Conservation (phyloP, 352 stramenopile species). For the Pythium guiyangense region DNA sequence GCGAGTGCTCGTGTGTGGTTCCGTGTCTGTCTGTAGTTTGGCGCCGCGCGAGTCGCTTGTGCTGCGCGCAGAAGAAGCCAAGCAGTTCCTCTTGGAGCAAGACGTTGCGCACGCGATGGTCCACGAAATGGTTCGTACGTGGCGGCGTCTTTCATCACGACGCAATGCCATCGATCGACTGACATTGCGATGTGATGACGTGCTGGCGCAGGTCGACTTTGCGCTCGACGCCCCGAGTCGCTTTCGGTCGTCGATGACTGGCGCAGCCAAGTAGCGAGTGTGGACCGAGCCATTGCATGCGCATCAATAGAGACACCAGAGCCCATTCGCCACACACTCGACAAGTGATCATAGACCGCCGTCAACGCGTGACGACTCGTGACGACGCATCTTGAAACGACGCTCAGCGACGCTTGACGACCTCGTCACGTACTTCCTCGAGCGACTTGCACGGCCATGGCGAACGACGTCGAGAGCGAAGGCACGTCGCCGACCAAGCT, state of each 20-base stretch:
- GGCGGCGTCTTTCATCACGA: background rate
- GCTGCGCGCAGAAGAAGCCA: slow-evolving; percentile 48
- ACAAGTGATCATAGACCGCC: too few species aligned
- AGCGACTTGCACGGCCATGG: too few species aligned
- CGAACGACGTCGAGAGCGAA: too few species aligned
- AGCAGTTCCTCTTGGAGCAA: slow-evolving; percentile 39
- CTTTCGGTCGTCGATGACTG: slow-evolving; percentile 47
- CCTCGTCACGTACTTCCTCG: background rate
- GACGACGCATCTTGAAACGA: too few species aligned
- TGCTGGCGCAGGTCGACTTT: slow-evolving; percentile 53
- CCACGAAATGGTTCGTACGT: slow-evolving; percentile 46
- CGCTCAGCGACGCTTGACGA: background rate
- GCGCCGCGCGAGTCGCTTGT: slow-evolving; percentile 43
- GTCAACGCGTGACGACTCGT: too few species aligned
- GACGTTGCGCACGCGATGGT: slow-evolving; percentile 44
- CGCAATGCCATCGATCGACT: too few species aligned
- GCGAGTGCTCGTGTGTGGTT: background rate
- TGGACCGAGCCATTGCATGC: background rate
- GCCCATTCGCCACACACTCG: too few species aligned
- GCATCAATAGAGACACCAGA: background rate
- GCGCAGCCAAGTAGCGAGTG: background rate
- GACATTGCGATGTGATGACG: too few species aligned
- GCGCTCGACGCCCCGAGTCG: slow-evolving; percentile 47
- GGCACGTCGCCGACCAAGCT: too few species aligned
- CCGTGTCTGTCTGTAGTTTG: slow-evolving; percentile 28